phyloP scores from a whole-genome alignment of 805 yeast species.

The Scheffersomyces ergatensis region DNA sequence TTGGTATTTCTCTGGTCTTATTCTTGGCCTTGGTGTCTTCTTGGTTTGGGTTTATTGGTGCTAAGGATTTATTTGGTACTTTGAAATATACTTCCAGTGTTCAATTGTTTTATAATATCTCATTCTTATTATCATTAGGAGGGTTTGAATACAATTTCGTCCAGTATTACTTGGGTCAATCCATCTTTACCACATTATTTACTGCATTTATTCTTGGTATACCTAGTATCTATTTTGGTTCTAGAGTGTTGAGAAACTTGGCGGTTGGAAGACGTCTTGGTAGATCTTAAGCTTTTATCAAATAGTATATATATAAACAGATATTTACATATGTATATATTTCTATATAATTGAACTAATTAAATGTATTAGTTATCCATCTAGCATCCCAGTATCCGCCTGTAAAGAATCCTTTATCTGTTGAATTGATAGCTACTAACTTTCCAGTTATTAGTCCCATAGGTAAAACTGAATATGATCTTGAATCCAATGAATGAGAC shows the following conservation, averaged over 20 bases:
- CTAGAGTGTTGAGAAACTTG: constrained; percentile 59
- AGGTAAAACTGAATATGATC: constrained; percentile 88
- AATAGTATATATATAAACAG: constrained; percentile 1
- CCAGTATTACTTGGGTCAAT: constrained; percentile 55
- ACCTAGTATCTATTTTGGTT: constrained; percentile 58
- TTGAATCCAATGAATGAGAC: constrained; percentile 81
- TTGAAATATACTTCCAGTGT: constrained; percentile 32
- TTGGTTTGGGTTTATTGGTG: constrained; percentile 37
- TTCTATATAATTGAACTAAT: constrained; percentile 1
- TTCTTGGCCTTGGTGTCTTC: constrained; percentile 41
- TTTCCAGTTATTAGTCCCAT: constrained; percentile 86
- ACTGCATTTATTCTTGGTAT: constrained; percentile 48
- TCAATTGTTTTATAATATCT: constrained; percentile 36
- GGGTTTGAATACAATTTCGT: constrained; percentile 54
- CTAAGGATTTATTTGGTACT: constrained; percentile 29
- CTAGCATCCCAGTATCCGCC: constrained; percentile 56
- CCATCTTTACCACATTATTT: constrained; percentile 59
- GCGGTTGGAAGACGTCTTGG: constrained; percentile 29
- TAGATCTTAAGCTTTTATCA: constrained; percentile 5
- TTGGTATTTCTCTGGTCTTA: constrained; percentile 40
- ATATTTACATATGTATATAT: constrained; percentile 2
- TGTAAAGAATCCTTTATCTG: constrained; percentile 49
- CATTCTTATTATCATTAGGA: constrained; percentile 47
- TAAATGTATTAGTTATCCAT: constrained; percentile 51
- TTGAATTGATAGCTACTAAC: constrained; percentile 62